Percentiles rank a stretch among this genome's conserved stretches.
These are phyloP conservation scores for Coelastrella sp. DNA, from an alignment of 139 green algal species.

Conservation along the genomic window DNA sequence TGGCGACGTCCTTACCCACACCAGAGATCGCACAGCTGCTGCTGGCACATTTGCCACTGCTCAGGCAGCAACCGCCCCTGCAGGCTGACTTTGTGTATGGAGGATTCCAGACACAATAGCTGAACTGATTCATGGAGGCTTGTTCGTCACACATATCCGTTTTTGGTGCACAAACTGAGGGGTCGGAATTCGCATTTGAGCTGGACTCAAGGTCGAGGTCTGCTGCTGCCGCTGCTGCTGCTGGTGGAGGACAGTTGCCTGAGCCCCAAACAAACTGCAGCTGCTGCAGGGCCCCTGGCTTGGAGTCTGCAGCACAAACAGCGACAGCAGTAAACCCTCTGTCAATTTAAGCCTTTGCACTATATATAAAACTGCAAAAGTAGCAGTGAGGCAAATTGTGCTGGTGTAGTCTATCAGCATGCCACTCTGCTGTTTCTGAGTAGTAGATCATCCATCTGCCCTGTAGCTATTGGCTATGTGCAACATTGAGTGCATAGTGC, in stretches of 20 bases:
- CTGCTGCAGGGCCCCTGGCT: conserved; percentile 17
- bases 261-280: conserved; percentile 39
- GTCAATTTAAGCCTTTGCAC: neutral
- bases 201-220: neutral
- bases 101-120: conserved; percentile 40
- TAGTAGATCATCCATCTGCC: too few relatives aligned
- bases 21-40: conserved; percentile 45
- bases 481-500: too few relatives aligned
- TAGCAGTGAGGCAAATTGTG: too few relatives aligned
- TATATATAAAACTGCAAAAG: too few relatives aligned
- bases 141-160: conserved; percentile 40
- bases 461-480: too few relatives aligned
- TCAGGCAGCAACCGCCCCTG: conserved; percentile 40
- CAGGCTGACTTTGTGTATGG: conserved; percentile 35
- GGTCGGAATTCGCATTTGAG: neutral
- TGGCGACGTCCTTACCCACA: conserved; percentile 27
- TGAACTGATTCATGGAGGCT: conserved; percentile 40
- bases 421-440: too few relatives aligned
- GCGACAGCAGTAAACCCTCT: neutral
- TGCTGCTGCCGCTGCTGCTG: neutral
- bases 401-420: too few relatives aligned
- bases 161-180: neutral
- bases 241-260: neutral
- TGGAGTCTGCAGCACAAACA: neutral
- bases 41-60: conserved; percentile 48